Conservation (phyloP, 1,284 basidiomycete genomes). For the Coniferiporia weirii region DNA sequence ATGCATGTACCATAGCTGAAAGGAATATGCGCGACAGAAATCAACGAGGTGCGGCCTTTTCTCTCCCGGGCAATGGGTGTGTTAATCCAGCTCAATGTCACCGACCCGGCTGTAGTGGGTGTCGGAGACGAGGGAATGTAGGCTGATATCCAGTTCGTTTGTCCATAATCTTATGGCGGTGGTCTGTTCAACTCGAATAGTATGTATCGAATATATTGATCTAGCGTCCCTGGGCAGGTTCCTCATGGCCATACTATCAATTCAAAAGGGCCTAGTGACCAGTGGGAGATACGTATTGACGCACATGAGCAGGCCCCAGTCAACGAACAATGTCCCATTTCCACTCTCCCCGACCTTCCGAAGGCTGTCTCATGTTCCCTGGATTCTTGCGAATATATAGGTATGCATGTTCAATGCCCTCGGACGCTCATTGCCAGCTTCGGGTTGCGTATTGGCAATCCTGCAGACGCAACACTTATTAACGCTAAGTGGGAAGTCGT, state of each 20-base stretch:
- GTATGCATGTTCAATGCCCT: neutral
- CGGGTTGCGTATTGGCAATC: slow-evolving; percentile 51
- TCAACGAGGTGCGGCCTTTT: slow-evolving; percentile 89
- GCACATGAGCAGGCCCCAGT: neutral
- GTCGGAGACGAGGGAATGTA: neutral
- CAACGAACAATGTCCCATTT: no score
- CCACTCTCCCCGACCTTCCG: no score
- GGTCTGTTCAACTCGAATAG: neutral
- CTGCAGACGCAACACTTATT: slow-evolving; percentile 50
- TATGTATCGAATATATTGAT: neutral
- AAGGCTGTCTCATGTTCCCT: no score
- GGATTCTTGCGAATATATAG: neutral
- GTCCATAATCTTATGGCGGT: neutral
- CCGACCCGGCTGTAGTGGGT: neutral
- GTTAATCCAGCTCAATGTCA: slow-evolving; percentile 28
- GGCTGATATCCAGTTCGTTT: neutral
- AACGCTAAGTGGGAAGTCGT: slow-evolving; percentile 66
- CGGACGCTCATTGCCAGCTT: slow-evolving; percentile 29
- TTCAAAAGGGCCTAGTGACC: neutral
- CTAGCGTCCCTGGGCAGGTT: neutral
- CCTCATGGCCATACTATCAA: neutral
- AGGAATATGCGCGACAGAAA: slow-evolving; percentile 85
- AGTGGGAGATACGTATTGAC: neutral
- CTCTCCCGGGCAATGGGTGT: slow-evolving; percentile 80
- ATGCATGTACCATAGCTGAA: slow-evolving; percentile 53